Conservation (phyloP, 2,329 filamentous ascomycete genomes). For the Colletotrichum trifolii region DNA sequence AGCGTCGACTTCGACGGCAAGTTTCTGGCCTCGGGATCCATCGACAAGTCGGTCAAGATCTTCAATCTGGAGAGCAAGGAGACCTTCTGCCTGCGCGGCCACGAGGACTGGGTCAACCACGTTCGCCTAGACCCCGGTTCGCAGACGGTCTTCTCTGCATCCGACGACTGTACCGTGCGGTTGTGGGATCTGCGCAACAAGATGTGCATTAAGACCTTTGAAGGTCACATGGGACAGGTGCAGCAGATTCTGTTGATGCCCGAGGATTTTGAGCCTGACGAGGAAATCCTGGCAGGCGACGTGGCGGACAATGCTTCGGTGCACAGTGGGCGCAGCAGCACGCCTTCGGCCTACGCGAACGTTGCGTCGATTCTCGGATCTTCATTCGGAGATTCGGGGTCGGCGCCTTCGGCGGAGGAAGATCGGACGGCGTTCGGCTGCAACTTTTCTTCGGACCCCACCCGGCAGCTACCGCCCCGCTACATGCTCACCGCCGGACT, state of each 20-base stretch:
- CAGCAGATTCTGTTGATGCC: slow-evolving; percentile 91
- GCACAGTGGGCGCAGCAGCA: slow-evolving; percentile 58
- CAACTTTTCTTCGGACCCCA: slow-evolving; percentile 69
- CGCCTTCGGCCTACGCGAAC: slow-evolving; percentile 45
- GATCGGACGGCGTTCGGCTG: slow-evolving; percentile 67
- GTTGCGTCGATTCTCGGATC: slow-evolving; percentile 38
- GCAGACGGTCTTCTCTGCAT: slow-evolving; percentile 90
- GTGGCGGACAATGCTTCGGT: slow-evolving; percentile 66
- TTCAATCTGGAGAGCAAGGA: slow-evolving; percentile 91
- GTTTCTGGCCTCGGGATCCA: slow-evolving; percentile 87
- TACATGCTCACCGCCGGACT: slow-evolving; percentile 95
- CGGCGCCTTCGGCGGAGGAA: slow-evolving; percentile 45
- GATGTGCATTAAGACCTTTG: slow-evolving; percentile 77
- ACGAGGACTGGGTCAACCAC: slow-evolving; percentile 96
- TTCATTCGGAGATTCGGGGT: slow-evolving; percentile 39
- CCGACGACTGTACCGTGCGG: slow-evolving; percentile 90
- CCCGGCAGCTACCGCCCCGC: slow-evolving; percentile 79
- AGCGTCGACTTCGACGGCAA: slow-evolving; percentile 88
- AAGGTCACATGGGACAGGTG: slow-evolving; percentile 94
- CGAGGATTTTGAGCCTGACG: slow-evolving; percentile 89
- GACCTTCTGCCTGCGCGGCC: slow-evolving; percentile 82
- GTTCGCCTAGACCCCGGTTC: slow-evolving; percentile 86
- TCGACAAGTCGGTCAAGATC: slow-evolving; percentile 89
- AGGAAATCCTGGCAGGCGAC: slow-evolving; percentile 60
- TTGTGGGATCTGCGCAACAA: slow-evolving; percentile 93